Percentiles rank a stretch among this genome's conserved stretches.
Evolutionary conservation across 768 basidiomycete genomes (phyloP).

Genomic region (Lyophyllum atratum): DNA sequence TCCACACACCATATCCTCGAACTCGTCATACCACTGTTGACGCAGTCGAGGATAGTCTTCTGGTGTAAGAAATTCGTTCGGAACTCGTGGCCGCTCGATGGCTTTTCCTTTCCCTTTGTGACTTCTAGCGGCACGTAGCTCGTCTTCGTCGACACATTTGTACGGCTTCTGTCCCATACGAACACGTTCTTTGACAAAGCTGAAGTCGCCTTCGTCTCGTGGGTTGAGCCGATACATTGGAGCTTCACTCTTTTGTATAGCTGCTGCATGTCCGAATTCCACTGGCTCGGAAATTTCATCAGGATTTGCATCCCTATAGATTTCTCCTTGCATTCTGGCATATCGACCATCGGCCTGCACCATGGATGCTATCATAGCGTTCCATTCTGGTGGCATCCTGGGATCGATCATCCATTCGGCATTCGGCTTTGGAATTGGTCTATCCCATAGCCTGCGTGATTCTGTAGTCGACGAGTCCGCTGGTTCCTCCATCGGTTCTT

Average conservation of each 20-base stretch:
- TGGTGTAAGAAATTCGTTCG: background rate
- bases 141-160: background rate
- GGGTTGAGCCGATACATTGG: background rate
- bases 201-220: background rate
- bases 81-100: background rate
- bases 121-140: background rate
- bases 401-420: background rate
- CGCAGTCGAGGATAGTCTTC: conserved; percentile 17
- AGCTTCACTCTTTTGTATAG: background rate
- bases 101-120: background rate
- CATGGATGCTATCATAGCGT: conserved; percentile 16
- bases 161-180: background rate
- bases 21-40: conserved; percentile 23
- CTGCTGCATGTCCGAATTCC: background rate
- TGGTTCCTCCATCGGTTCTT: background rate
- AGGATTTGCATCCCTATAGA: background rate
- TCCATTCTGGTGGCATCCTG: conserved; percentile 22
- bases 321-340: background rate
- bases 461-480: background rate
- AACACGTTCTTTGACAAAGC: background rate
- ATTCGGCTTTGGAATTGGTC: background rate
- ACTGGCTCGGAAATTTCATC: background rate
- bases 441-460: background rate
- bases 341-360: background rate
- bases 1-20: conserved; percentile 24